phyloP scores from a whole-genome alignment of 2,329 filamentous ascomycete species.

The Talaromyces sp. region DNA sequence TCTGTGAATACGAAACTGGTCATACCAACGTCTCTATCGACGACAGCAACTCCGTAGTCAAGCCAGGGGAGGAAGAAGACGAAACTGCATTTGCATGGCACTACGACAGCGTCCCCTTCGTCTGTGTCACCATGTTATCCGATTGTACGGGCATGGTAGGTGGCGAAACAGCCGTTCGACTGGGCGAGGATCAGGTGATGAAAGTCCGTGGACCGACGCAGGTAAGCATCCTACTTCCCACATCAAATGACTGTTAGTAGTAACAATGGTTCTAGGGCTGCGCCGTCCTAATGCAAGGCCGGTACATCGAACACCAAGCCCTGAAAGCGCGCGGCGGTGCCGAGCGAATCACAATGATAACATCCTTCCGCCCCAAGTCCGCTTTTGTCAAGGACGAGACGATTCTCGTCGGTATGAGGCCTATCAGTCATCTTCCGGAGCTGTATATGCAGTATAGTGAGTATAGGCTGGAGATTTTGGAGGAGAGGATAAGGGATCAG shows the following conservation, averaged over 20 bases:
- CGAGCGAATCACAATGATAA: conserved; percentile 59
- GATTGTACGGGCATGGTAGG: neutral
- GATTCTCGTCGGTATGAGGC: conserved; percentile 26
- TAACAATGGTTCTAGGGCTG: conserved; percentile 41
- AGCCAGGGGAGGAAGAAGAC: neutral
- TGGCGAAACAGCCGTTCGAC: neutral
- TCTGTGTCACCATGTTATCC: neutral
- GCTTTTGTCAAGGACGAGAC: conserved; percentile 28
- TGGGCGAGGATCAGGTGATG: neutral
- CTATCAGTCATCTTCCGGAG: conserved; percentile 29
- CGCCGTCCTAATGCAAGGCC: conserved; percentile 57
- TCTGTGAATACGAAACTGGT: neutral
- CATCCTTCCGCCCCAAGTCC: conserved; percentile 54
- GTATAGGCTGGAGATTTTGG: conserved; percentile 26
- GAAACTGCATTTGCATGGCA: conserved; percentile 2
- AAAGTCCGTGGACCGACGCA: neutral
- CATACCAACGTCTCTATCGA: neutral
- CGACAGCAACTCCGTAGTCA: neutral
- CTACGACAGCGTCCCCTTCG: neutral
- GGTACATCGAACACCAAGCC: conserved; percentile 59
- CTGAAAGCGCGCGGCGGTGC: conserved; percentile 52
- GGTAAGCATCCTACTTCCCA: neutral
- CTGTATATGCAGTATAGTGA: conserved; percentile 33
- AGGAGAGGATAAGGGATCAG: neutral
- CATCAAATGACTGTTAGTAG: no score